Evolutionary conservation across 768 basidiomycete genomes (phyloP), one percentile per base, ranked within the genome.

Genomic region (Austroboletus festivus): DNA sequence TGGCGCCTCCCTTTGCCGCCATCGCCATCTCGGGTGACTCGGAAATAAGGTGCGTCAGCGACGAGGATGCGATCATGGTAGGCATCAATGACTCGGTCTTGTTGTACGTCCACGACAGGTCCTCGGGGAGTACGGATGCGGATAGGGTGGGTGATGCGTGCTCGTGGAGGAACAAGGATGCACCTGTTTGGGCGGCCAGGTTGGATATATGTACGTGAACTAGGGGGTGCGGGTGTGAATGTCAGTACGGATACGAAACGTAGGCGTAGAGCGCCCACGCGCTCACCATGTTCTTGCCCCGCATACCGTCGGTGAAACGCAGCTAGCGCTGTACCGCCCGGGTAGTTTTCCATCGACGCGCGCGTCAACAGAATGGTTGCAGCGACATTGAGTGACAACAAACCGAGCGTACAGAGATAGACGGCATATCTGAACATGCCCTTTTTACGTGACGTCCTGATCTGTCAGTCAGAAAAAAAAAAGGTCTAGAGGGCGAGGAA

Each of bases 101-200:
- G 69, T 90, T 80, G 69, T 93, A 95, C 31, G 68, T 73, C 85
- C 89, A 91, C 24, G 58, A 46, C 11, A 42, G 35, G 0, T 21
- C n/a, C n/a, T n/a, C n/a, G n/a, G n/a, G n/a, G n/a, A n/a, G 31
- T 12, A 52, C 30, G 35, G 47, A 34, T 46, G 54, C 42, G 42
- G 26, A 30, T 41, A 54, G 44, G 42, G 57, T 45, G 16, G 91
- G 86, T 1, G 77, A 74, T 0, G 83, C 68, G 46, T 85, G 72
- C 19, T 79, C 74, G 34, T 90, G 88, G 19, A 83, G 80, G 74
- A 97, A 96, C 45, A 93, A 81, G 0, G 91, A 87, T 3, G 91
- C 89, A 3, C 96, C 95, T 0, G 86, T 92, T 66, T 95, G 93
- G 2, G 90, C 85, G 1, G 89, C 87, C 38, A 92, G 78, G 53